These are phyloP conservation scores for Seiridium unicorne DNA, from an alignment of 2,329 filamentous ascomycete genomes.

Conservation along the genomic window DNA sequence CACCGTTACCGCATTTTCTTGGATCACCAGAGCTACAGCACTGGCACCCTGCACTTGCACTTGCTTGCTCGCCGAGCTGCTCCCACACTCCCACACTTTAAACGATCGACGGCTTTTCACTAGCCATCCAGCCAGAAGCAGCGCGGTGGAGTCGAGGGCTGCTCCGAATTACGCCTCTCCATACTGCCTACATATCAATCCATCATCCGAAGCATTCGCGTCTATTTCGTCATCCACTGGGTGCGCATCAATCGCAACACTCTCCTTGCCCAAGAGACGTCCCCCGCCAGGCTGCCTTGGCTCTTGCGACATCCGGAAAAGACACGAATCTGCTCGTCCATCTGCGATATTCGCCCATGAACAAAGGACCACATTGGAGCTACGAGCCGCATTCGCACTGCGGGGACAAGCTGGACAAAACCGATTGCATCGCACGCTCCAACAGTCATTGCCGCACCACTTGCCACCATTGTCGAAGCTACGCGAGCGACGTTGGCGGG, in stretches of 20 bases:
- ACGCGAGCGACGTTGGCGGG: neutral
- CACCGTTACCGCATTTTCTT: neutral
- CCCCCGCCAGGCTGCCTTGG: neutral
- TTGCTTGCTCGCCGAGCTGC: neutral
- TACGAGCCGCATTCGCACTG: slow-evolving; percentile 1
- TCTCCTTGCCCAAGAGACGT: neutral
- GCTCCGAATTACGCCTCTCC: neutral
- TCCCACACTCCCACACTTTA: slow-evolving; percentile 5
- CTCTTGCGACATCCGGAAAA: neutral
- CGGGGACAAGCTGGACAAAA: neutral
- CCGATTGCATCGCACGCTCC: neutral
- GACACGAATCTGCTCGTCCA: neutral
- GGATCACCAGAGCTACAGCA: too few species aligned
- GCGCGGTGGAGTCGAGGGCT: neutral
- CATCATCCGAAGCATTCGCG: slow-evolving; percentile 1
- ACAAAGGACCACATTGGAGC: neutral
- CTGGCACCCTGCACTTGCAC: neutral
- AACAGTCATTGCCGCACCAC: neutral
- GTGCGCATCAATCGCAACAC: neutral
- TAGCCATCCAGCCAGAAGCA: neutral
- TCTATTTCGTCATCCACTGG: slow-evolving; percentile 4
- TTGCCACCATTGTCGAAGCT: neutral
- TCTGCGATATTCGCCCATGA: slow-evolving; percentile 2
- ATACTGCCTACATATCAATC: neutral
- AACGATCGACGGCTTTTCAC: slow-evolving; percentile 5